These are phyloP conservation scores for Verticillium nonalfalfae DNA, from an alignment of 2,329 filamentous ascomycete genomes.

Conservation along the genomic window DNA sequence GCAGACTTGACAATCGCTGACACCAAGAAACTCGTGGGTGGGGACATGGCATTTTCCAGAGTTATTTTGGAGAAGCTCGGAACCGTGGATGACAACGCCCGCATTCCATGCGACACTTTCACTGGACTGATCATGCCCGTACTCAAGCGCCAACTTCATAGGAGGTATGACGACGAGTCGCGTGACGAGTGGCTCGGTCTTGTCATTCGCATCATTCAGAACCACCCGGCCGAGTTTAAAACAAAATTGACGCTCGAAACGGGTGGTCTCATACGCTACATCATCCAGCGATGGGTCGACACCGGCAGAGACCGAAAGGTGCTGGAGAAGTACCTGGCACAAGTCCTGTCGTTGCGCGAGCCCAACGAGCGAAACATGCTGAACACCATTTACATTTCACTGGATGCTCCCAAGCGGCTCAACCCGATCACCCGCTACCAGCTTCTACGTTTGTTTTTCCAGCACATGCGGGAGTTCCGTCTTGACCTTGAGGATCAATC, in stretches of 20 bases:
- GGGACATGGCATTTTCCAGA: not conserved
- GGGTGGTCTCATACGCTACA: not conserved
- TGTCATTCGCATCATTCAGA: not conserved
- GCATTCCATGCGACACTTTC: constrained; percentile 13
- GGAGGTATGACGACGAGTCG: constrained; percentile 2
- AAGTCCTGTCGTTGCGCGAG: not conserved
- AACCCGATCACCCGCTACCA: constrained; percentile 8
- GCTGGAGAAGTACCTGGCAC: not conserved
- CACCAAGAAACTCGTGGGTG: not conserved
- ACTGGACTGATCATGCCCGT: constrained; percentile 12
- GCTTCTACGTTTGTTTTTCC: constrained; percentile 14
- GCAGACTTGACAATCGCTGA: not conserved
- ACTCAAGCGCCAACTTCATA: constrained; percentile 13
- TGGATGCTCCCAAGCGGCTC: not conserved
- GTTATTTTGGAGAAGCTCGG: not conserved
- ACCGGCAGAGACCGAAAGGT: not conserved
- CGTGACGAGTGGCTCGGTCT: constrained; percentile 12
- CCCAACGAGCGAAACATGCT: not conserved
- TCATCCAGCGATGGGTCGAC: not conserved
- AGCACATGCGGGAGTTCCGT: constrained; percentile 9
- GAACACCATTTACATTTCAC: not conserved
- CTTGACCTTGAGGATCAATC: constrained; percentile 16
- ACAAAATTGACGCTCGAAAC: not conserved
- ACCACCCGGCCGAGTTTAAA: not conserved
- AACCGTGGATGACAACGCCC: not conserved